Evolutionary conservation across 2,329 filamentous ascomycete genomes (phyloP), one percentile per base, ranked within the genome.

Genomic region (Westerdykella ornata): DNA sequence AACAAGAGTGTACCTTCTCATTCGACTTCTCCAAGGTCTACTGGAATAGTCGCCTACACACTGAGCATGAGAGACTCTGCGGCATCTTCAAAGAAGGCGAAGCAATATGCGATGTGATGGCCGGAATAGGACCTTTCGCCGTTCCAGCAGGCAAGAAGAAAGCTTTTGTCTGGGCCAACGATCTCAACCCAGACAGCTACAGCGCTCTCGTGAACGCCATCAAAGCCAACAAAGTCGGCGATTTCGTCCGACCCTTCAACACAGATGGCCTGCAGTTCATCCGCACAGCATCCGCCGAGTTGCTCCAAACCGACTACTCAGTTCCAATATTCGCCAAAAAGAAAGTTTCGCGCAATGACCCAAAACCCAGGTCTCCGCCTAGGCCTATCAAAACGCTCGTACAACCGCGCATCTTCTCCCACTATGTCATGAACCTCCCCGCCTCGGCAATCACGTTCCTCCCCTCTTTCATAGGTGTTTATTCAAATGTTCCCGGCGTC

Each of bases 1-100:
- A 96, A 68, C 84, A 85, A 55, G 78, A 81, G 46, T 97, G 92
- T 69, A 72, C 75, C n/a, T 98, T 95, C 70, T 75, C 75, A 42
- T 97, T 98, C 66, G 86, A 98, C 71, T 98, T 94, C 66, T 80
- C 85, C 47, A 94, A 94, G 54, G 92, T 98, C 3, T 98, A 98
- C 73, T 98, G 90, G 90, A 98, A 98, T 68, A 88, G 82, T 57
- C 82, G 90, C 52, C 78, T 98, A 12, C 84, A 94, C 57, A 85
- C 81, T 1, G 92, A 98, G 67, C 92, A 98, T 67, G 80, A 83
- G 49, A 77, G 92, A 3, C 72, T 97, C 13, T 80, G 90, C 44
- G 71, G 76, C 39, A 69, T 82, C 41, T 96, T 97, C 71, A 71
- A 79, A 42, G 80, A 84, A 5, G 89, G 92, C 30, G 85, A 97